Conservation (phyloP, 2,329 filamentous ascomycete species). For the Monosporascus ibericus region DNA sequence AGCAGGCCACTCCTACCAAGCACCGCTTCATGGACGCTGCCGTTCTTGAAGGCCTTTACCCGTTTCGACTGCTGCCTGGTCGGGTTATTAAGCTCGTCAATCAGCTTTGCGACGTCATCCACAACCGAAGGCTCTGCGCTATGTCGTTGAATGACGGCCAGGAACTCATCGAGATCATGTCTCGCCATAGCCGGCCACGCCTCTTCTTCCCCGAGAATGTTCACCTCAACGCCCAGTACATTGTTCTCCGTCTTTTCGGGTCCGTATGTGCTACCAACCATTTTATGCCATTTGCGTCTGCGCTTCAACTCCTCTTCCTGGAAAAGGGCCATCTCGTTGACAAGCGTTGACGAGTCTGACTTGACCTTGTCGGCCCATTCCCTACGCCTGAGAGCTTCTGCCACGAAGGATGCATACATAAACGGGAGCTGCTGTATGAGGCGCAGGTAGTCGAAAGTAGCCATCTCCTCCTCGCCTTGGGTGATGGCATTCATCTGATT, state of each 20-base stretch:
- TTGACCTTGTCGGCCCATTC: slow-evolving; percentile 93
- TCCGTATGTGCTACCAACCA: slow-evolving; percentile 68
- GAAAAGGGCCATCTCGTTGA: slow-evolving; percentile 87
- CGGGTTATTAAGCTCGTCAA: slow-evolving; percentile 73
- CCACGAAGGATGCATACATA: slow-evolving; percentile 82
- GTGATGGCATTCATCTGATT: slow-evolving; percentile 65
- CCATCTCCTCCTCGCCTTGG: slow-evolving; percentile 67
- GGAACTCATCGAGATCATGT: slow-evolving; percentile 70
- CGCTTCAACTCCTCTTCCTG: slow-evolving; percentile 89
- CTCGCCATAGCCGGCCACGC: slow-evolving; percentile 74
- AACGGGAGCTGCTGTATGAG: slow-evolving; percentile 78
- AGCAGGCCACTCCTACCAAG: slow-evolving; percentile 82
- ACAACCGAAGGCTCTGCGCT: slow-evolving; percentile 61
- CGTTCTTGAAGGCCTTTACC: slow-evolving; percentile 92
- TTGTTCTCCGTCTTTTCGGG: slow-evolving; percentile 60
- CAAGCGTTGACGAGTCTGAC: slow-evolving; percentile 76
- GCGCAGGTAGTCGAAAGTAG: slow-evolving; percentile 74
- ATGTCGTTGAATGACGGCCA: slow-evolving; percentile 58
- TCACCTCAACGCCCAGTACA: slow-evolving; percentile 76
- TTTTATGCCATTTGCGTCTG: slow-evolving; percentile 84
- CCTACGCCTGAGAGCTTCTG: slow-evolving; percentile 76
- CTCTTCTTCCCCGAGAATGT: slow-evolving; percentile 71
- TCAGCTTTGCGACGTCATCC: slow-evolving; percentile 66
- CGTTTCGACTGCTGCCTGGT: slow-evolving; percentile 82
- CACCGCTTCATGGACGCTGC: slow-evolving; percentile 85